Percentiles rank a stretch among this genome's conserved stretches.
phyloP scores from a whole-genome alignment of 441 rosid species.

The Populus tomentosa region DNA sequence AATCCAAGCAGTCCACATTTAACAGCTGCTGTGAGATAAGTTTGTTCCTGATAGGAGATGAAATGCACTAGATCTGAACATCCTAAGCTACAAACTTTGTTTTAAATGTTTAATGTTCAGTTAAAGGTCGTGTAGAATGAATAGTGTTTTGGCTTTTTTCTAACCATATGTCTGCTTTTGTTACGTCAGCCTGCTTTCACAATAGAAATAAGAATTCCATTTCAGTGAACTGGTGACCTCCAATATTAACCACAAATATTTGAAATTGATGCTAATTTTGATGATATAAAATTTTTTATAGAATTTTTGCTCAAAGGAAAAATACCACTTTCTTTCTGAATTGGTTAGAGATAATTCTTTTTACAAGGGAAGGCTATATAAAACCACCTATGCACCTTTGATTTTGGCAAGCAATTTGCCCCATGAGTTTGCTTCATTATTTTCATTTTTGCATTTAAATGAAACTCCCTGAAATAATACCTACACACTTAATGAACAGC shows the following conservation, averaged over 20 bases:
- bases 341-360: background rate
- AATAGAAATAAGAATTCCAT: background rate
- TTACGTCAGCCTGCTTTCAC: background rate
- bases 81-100: background rate
- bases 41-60: too few relatives aligned
- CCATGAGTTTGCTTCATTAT: background rate
- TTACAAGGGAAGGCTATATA: background rate
- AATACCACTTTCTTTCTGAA: background rate
- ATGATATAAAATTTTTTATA: background rate
- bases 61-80: background rate
- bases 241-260: background rate
- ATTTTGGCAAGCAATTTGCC: background rate
- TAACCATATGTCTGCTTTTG: background rate
- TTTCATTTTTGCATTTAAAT: background rate
- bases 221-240: background rate
- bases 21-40: background rate
- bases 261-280: background rate
- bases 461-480: too few relatives aligned
- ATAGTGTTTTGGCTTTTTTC: background rate
- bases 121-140: background rate
- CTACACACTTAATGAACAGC: background rate
- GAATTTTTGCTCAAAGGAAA: background rate
- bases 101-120: background rate
- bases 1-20: background rate
- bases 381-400: background rate